Conservation (phyloP, 805 yeast genomes). For the Scheffersomyces ergatensis region DNA sequence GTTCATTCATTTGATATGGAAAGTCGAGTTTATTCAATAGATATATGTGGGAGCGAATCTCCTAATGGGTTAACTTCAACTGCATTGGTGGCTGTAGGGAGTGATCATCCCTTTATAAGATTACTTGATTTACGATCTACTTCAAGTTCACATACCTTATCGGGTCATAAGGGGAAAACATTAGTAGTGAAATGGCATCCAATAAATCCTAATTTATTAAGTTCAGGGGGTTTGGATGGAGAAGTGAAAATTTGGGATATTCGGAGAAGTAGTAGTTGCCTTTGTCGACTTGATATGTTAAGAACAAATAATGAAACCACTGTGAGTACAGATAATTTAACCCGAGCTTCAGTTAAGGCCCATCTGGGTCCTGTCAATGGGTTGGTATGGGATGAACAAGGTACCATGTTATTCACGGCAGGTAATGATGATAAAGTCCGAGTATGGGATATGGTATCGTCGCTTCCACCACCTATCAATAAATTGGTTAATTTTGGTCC, state of each 20-base stretch:
- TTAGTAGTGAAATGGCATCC: conserved; percentile 77
- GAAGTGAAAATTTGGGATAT: conserved; percentile 84
- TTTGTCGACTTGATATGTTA: conserved; percentile 60
- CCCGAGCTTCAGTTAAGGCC: conserved; percentile 48
- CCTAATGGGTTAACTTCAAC: conserved; percentile 22
- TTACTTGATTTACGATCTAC: conserved; percentile 72
- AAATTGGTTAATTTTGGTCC: conserved; percentile 77
- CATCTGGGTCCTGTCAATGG: conserved; percentile 83
- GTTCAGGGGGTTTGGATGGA: conserved; percentile 82
- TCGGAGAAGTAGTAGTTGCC: conserved; percentile 61
- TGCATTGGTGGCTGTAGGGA: conserved; percentile 68
- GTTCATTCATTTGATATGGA: conserved; percentile 67
- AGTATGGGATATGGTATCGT: conserved; percentile 64
- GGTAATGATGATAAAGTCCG: conserved; percentile 81
- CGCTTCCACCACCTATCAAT: conserved; percentile 46
- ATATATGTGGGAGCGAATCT: conserved; percentile 35
- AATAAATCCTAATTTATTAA: conserved; percentile 53
- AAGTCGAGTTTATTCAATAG: conserved; percentile 65
- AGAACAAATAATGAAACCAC: conserved; percentile 29
- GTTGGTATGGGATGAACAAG: conserved; percentile 66
- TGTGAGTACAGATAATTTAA: conserved; percentile 19
- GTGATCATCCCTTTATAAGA: conserved; percentile 67
- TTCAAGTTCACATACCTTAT: conserved; percentile 68
- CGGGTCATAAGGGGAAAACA: conserved; percentile 58
- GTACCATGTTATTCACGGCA: conserved; percentile 58